A percentile compares a stretch with the other conserved stretches of the same genome.
Evolutionary conservation across 345 rosid species (phyloP).

Genomic region (Dipteronia sinensis): DNA sequence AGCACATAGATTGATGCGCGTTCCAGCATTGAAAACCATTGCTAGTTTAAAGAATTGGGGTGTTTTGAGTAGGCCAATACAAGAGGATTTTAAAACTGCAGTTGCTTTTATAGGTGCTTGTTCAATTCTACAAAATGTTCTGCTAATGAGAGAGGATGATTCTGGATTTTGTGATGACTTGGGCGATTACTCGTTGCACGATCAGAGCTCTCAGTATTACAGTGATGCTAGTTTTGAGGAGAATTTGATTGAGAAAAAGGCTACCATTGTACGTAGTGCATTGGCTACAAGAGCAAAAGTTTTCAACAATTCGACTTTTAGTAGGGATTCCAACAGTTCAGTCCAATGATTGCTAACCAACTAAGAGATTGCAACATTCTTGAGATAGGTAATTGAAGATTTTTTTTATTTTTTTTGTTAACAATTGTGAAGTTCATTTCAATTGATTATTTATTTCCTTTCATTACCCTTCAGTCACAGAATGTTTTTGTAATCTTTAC

Average conservation of each 20-base stretch:
- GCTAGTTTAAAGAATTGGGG: slow-evolving; percentile 70
- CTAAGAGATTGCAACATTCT: slow-evolving; percentile 18
- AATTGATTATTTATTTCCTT: background rate
- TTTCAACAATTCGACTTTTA: slow-evolving; percentile 9
- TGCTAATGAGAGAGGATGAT: slow-evolving; percentile 63
- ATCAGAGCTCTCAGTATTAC: slow-evolving; percentile 21
- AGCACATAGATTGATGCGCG: slow-evolving; percentile 33
- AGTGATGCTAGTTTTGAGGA: slow-evolving; percentile 31
- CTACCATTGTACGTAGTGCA: slow-evolving; percentile 39
- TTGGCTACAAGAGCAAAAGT: slow-evolving; percentile 42
- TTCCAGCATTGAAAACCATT: slow-evolving; percentile 39
- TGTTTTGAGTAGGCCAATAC: slow-evolving; percentile 45
- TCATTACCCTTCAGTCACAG: background rate
- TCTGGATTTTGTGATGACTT: slow-evolving; percentile 46
- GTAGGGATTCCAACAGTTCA: slow-evolving; percentile 15
- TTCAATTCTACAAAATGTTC: slow-evolving; percentile 63
- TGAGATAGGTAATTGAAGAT: slow-evolving; percentile 25
- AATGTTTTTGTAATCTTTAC: background rate
- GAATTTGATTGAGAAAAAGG: slow-evolving; percentile 26
- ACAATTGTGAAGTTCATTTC: slow-evolving; percentile 4
- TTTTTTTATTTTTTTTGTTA: slow-evolving; percentile 27
- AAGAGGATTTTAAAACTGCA: slow-evolving; percentile 53
- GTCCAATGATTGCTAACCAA: slow-evolving; percentile 9
- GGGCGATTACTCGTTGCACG: slow-evolving; percentile 29
- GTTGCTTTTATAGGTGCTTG: slow-evolving; percentile 63